phyloP scores from a whole-genome alignment of 2,329 filamentous ascomycete species.

The Diaporthe helianthi region DNA sequence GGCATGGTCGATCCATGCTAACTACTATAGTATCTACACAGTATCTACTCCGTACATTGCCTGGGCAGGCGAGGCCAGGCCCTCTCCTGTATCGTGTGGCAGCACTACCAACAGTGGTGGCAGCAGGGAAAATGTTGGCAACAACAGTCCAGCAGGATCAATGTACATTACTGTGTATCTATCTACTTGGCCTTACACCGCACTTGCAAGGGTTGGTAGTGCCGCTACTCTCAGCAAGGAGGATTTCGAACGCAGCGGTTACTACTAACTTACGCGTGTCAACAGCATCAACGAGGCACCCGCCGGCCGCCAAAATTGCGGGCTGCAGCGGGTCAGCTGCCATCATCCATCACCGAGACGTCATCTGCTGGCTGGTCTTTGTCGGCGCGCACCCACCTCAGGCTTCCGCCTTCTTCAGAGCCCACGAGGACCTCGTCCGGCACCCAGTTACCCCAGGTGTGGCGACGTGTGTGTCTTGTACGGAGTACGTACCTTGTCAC shows the following conservation, averaged over 20 bases:
- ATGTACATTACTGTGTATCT: no score
- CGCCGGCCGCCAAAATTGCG: not conserved
- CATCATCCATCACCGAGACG: conserved; percentile 11
- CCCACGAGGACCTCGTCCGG: not conserved
- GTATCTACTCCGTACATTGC: no score
- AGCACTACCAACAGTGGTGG: not conserved
- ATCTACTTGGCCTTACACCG: not conserved
- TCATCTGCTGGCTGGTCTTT: conserved; percentile 3
- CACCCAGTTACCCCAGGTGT: conserved; percentile 6
- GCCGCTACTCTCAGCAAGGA: not conserved
- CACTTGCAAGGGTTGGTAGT: conserved; percentile 4
- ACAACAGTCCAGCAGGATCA: not conserved
- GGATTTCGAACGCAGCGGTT: not conserved
- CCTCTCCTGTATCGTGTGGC: conserved; percentile 3
- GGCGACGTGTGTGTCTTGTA: not conserved
- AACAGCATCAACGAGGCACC: not conserved
- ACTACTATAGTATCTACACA: no score
- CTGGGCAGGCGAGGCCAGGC: not conserved
- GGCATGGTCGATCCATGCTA: not conserved
- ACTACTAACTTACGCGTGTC: not conserved
- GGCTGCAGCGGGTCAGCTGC: conserved; percentile 28
- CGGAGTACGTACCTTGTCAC: not conserved
- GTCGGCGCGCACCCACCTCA: not conserved
- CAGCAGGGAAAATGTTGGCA: conserved; percentile 7
- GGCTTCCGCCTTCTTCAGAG: conserved; percentile 4